These are phyloP conservation scores for Pythium brassicae DNA, from an alignment of 352 stramenopile species.

Conservation along the genomic window DNA sequence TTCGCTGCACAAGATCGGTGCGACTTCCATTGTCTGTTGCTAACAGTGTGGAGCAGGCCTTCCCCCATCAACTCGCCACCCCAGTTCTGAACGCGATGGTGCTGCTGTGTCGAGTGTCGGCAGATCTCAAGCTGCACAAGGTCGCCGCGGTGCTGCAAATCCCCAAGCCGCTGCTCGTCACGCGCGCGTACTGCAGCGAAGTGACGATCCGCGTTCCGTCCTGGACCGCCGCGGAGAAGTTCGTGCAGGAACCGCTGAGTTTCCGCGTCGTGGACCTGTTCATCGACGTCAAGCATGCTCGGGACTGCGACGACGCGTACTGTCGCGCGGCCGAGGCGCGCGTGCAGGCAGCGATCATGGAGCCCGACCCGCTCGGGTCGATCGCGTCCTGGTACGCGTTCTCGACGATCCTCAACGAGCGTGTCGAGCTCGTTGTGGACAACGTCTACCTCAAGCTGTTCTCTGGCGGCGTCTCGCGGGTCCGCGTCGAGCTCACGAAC, in stretches of 20 bases:
- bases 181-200: slow-evolving; percentile 44
- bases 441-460: slow-evolving; percentile 57
- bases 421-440: slow-evolving; percentile 40
- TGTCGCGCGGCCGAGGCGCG: slow-evolving; percentile 25
- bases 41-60: neutral
- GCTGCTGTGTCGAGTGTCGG: neutral
- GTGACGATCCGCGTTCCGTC: slow-evolving; percentile 55
- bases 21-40: neutral
- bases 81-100: neutral
- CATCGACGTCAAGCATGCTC: slow-evolving; percentile 39
- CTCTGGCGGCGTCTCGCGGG: slow-evolving; percentile 21
- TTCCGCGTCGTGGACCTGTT: slow-evolving; percentile 45
- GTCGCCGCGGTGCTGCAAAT: slow-evolving; percentile 40
- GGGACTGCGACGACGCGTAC: slow-evolving; percentile 47
- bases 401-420: slow-evolving; percentile 45
- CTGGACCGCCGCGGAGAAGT: slow-evolving; percentile 46
- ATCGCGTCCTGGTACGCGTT: slow-evolving; percentile 60
- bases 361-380: slow-evolving; percentile 55
- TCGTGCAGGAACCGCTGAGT: slow-evolving; percentile 45
- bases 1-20: slow-evolving; percentile 46
- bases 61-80: too few relatives aligned
- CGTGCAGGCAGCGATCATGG: slow-evolving; percentile 29
- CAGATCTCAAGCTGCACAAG: slow-evolving; percentile 70
- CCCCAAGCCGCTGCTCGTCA: slow-evolving; percentile 45
- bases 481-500: slow-evolving; percentile 31